Percentiles rank a stretch among this genome's conserved stretches.
Conservation (phyloP, 2,329 filamentous ascomycete genomes). For the Paraconiothyrium sp. region DNA sequence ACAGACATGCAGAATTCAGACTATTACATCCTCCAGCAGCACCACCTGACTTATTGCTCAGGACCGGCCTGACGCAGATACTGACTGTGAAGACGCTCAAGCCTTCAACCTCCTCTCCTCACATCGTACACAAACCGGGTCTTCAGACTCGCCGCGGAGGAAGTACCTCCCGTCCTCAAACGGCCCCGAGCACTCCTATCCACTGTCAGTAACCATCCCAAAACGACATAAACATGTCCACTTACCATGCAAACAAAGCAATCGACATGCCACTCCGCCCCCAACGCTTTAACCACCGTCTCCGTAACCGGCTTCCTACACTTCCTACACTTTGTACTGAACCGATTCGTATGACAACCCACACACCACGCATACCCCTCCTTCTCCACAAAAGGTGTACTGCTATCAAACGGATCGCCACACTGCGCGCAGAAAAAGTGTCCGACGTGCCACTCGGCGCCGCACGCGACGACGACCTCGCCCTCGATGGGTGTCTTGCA, state of each 20-base stretch:
- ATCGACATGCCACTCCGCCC: slow-evolving; percentile 89
- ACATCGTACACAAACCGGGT: slow-evolving; percentile 70
- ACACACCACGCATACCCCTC: slow-evolving; percentile 98
- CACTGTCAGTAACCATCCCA: slow-evolving; percentile 18
- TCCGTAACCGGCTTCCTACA: slow-evolving; percentile 88
- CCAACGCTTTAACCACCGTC: slow-evolving; percentile 87
- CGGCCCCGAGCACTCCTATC: slow-evolving; percentile 66
- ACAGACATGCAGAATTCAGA: slow-evolving; percentile 11
- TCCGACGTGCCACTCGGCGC: slow-evolving; percentile 94
- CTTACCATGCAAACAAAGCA: slow-evolving; percentile 83
- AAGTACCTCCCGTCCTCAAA: slow-evolving; percentile 73
- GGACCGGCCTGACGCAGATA: slow-evolving; percentile 16
- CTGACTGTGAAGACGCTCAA: slow-evolving; percentile 34
- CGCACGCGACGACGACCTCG: slow-evolving; percentile 92
- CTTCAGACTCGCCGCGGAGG: slow-evolving; percentile 65
- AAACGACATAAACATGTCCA: slow-evolving; percentile 16
- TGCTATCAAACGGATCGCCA: slow-evolving; percentile 76
- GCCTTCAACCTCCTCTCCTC: slow-evolving; percentile 71
- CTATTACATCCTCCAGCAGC: slow-evolving; percentile 15
- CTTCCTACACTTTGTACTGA: slow-evolving; percentile 85
- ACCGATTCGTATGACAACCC: slow-evolving; percentile 89
- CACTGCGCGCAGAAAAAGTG: slow-evolving; percentile 99
- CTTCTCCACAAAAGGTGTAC: slow-evolving; percentile 90
- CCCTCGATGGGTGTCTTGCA: slow-evolving; percentile 97
- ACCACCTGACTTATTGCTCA: not conserved